Evolutionary conservation across 495 filamentous ascomycete genomes (phyloP).

Genomic region (Annulohypoxylon nitens): DNA sequence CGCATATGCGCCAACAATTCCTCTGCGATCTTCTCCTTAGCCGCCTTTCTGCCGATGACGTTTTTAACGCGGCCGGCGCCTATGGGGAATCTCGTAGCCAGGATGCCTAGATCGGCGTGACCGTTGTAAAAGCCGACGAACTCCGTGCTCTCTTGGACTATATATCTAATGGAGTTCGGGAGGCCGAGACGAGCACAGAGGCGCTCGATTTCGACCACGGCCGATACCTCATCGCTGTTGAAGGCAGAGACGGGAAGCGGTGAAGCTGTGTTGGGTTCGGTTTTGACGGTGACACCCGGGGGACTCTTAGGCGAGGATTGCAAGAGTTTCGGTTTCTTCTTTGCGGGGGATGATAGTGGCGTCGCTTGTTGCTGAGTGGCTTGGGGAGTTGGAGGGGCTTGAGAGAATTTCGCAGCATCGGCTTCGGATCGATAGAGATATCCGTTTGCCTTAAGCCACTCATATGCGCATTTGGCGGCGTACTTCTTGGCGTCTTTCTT

Average conservation of each 20-base stretch:
- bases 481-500: constrained; percentile 63
- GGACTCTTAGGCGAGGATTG: constrained; percentile 29
- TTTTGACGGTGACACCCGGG: constrained; percentile 19
- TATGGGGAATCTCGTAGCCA: constrained; percentile 37
- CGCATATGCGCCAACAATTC: constrained; percentile 44
- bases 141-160: background rate
- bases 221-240: constrained; percentile 38
- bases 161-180: background rate
- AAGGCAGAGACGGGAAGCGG: constrained; percentile 30
- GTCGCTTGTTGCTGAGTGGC: background rate
- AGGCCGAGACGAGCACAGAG: constrained; percentile 28
- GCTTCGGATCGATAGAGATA: constrained; percentile 38
- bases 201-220: background rate
- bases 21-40: constrained; percentile 53
- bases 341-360: constrained; percentile 24
- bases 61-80: constrained; percentile 42
- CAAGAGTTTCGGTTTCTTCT: constrained; percentile 27
- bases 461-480: constrained; percentile 58
- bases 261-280: constrained; percentile 39
- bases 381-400: background rate
- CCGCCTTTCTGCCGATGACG: constrained; percentile 43
- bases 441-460: constrained; percentile 52
- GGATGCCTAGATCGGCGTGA: constrained; percentile 25
- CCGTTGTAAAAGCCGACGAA: constrained; percentile 26
- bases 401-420: constrained; percentile 32